phyloP scores from a whole-genome alignment of 805 yeast species.

The Tetrapisispora taiwanensis region DNA sequence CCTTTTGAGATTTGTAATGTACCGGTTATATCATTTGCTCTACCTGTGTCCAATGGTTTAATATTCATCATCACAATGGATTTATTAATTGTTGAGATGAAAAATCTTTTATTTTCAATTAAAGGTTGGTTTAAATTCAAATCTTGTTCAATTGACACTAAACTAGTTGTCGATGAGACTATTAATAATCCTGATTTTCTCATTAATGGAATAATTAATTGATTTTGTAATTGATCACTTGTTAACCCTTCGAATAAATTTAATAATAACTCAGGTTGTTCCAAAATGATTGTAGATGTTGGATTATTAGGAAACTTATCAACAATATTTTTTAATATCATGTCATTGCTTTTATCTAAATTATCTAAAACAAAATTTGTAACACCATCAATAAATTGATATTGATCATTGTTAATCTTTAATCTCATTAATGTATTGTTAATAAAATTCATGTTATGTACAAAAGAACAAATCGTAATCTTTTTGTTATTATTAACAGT shows the following conservation, averaged over 20 bases:
- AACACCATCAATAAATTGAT: slow-evolving; percentile 36
- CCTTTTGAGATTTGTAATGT: slow-evolving; percentile 53
- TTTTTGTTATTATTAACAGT: slow-evolving; percentile 2
- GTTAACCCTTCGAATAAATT: slow-evolving; percentile 19
- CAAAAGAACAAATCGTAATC: slow-evolving; percentile 25
- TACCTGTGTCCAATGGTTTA: slow-evolving; percentile 65
- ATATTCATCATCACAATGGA: slow-evolving; percentile 34
- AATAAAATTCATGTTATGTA: slow-evolving; percentile 17
- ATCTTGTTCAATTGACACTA: slow-evolving; percentile 6
- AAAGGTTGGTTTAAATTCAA: slow-evolving; percentile 10
- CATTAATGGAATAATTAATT: slow-evolving; percentile 20
- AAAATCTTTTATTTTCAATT: slow-evolving; percentile 21
- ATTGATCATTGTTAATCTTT: slow-evolving; percentile 14
- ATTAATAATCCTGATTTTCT: slow-evolving; percentile 20
- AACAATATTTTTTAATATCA: slow-evolving; percentile 57
- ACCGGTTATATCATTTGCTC: slow-evolving; percentile 78
- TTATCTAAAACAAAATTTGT: slow-evolving; percentile 37
- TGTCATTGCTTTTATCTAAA: slow-evolving; percentile 56
- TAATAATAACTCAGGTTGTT: slow-evolving; percentile 27
- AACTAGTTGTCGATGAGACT: slow-evolving; percentile 15
- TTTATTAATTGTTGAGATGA: slow-evolving; percentile 15
- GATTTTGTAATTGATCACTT: slow-evolving; percentile 19
- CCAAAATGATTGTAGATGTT: slow-evolving; percentile 17
- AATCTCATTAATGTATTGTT: slow-evolving; percentile 14
- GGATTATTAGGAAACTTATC: slow-evolving; percentile 42